Evolutionary conservation across 345 rosid genomes (phyloP).

Genomic region (Populus euphratica): DNA sequence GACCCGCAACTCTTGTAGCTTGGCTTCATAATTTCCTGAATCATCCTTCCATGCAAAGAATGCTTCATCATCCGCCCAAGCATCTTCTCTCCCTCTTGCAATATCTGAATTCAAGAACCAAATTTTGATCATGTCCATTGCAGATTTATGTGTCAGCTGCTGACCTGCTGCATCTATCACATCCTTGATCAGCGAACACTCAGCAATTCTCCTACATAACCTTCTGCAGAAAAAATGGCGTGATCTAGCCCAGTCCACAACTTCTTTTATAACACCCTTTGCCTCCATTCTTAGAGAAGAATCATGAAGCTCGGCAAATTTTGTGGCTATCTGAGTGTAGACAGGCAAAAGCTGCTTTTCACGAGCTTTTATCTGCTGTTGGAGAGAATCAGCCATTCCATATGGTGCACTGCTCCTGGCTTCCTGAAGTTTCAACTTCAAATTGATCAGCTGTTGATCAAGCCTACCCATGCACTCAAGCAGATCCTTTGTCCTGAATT

Average conservation of each 20-base stretch:
- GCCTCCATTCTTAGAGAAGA: conserved; percentile 92
- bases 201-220: conserved; percentile 68
- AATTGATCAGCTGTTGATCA: conserved; percentile 58
- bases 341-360: conserved; percentile 87
- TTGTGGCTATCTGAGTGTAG: conserved; percentile 89
- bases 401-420: conserved; percentile 48
- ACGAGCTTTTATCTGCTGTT: conserved; percentile 66
- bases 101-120: conserved; percentile 72
- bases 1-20: conserved; percentile 64
- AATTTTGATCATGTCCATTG: conserved; percentile 55
- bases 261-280: conserved; percentile 86
- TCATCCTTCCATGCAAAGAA: conserved; percentile 82
- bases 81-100: conserved; percentile 52
- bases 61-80: conserved; percentile 74
- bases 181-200: conserved; percentile 58
- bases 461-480: conserved; percentile 98
- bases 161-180: conserved; percentile 69
- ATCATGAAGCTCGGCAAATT: conserved; percentile 93
- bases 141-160: conserved; percentile 57
- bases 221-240: conserved; percentile 72
- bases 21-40: conserved; percentile 49
- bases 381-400: conserved; percentile 47
- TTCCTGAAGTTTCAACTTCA: conserved; percentile 67
- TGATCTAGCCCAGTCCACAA: conserved; percentile 75
- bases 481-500: conserved; percentile 86